phyloP scores from a whole-genome alignment of 495 filamentous ascomycete genomes.

The Podospora comata region DNA sequence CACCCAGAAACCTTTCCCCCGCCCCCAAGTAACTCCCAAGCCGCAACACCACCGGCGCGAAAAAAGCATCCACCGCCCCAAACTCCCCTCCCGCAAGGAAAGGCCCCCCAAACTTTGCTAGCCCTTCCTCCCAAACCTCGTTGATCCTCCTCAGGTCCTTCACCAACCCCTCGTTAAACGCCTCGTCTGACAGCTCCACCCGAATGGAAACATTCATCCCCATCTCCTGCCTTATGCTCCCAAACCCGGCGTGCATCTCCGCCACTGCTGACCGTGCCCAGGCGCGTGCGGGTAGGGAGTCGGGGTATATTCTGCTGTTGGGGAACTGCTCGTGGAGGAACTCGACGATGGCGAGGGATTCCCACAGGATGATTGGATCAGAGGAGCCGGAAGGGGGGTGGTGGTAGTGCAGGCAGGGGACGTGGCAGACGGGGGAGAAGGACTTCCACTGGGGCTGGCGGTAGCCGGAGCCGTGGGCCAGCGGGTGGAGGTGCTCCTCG shows the following conservation, averaged over 20 bases:
- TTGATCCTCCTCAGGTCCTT: slow-evolving; percentile 35
- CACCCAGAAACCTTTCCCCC: slow-evolving; percentile 15
- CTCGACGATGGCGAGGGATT: slow-evolving; percentile 55
- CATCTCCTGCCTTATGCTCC: slow-evolving; percentile 42
- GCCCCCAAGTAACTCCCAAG: slow-evolving; percentile 30
- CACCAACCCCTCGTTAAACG: slow-evolving; percentile 25
- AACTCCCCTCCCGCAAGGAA: slow-evolving; percentile 41
- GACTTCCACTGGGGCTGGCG: slow-evolving; percentile 22
- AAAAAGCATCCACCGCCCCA: slow-evolving; percentile 42
- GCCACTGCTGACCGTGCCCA: slow-evolving; percentile 50
- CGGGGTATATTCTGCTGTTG: slow-evolving; percentile 45
- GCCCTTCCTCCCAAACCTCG: slow-evolving; percentile 39
- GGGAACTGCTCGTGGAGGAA: slow-evolving; percentile 51
- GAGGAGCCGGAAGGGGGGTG: neutral
- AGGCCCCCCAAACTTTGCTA: slow-evolving; percentile 38
- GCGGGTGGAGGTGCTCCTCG: slow-evolving; percentile 21
- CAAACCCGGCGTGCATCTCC: slow-evolving; percentile 57
- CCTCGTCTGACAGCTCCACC: slow-evolving; percentile 24
- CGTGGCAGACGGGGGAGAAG: slow-evolving; percentile 34
- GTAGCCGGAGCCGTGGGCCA: slow-evolving; percentile 19
- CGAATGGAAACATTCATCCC: slow-evolving; percentile 46
- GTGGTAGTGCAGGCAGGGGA: slow-evolving; percentile 34
- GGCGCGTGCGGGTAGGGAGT: slow-evolving; percentile 43
- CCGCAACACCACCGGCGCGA: slow-evolving; percentile 39
- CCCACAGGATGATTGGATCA: slow-evolving; percentile 34